A percentile compares a stretch with the other conserved stretches of the same genome.
These are phyloP conservation scores for Annona squamosa DNA, from an alignment of 164 flowering plant genomes.

Conservation along the genomic window DNA sequence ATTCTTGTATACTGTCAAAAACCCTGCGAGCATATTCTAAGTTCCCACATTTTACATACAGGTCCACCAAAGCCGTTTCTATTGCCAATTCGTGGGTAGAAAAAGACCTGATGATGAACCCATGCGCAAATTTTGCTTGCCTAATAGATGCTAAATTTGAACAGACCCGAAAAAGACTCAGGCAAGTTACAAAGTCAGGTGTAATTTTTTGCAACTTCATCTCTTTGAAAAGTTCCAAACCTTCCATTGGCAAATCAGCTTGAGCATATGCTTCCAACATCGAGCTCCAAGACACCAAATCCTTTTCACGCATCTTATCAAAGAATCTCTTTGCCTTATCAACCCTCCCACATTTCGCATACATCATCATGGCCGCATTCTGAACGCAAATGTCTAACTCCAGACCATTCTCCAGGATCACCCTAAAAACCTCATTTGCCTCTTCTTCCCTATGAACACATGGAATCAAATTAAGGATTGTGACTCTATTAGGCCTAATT, in stretches of 20 bases:
- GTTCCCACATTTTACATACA: constrained; percentile 30
- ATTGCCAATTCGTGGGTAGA: constrained; percentile 4
- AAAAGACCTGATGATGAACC: constrained; percentile 14
- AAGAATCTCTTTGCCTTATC: constrained; percentile 19
- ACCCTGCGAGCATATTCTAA: constrained; percentile 18
- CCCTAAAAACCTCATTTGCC: constrained; percentile 17
- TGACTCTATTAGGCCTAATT: constrained; percentile 16
- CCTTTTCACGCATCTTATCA: constrained; percentile 14
- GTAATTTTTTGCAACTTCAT: constrained; percentile 14
- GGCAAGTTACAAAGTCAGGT: constrained; percentile 26
- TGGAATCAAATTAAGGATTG: constrained; percentile 23
- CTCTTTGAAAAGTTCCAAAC: constrained; percentile 19
- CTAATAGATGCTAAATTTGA: constrained; percentile 11
- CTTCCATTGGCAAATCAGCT: constrained; percentile 17
- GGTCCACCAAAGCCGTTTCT: constrained; percentile 22
- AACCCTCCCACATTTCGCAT: constrained; percentile 23
- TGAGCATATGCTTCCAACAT: constrained; percentile 28
- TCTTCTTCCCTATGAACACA: constrained; percentile 15
- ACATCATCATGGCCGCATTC: constrained; percentile 30
- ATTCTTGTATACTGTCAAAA: constrained; percentile 25
- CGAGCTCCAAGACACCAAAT: constrained; percentile 30
- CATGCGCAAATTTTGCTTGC: constrained; percentile 23
- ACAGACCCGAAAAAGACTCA: constrained; percentile 12
- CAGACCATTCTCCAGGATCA: constrained; percentile 17
- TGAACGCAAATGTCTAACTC: constrained; percentile 16